phyloP scores from a whole-genome alignment of 2,329 filamentous ascomycete species.

The Penicillium sp. region DNA sequence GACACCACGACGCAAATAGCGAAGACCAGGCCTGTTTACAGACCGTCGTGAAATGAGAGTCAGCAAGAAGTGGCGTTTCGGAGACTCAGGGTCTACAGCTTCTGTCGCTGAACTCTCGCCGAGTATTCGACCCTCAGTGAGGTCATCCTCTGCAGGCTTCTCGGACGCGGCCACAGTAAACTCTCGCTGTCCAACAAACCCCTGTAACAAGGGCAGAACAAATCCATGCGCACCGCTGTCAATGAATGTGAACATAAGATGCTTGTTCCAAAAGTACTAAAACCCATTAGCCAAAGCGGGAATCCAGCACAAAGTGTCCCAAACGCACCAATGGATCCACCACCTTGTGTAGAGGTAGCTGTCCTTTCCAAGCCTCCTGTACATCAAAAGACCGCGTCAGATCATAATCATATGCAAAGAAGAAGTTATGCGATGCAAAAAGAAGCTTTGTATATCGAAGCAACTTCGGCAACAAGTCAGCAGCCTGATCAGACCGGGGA shows the following conservation, averaged over 20 bases:
- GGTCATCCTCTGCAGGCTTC: constrained; percentile 14
- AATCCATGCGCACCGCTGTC: constrained; percentile 65
- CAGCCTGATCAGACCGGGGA: constrained; percentile 37
- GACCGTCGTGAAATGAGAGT: constrained; percentile 89
- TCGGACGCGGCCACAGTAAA: constrained; percentile 61
- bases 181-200: constrained; percentile 79
- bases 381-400: constrained; percentile 62
- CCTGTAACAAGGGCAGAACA: constrained; percentile 79
- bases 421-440: constrained; percentile 82
- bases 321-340: constrained; percentile 59
- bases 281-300: not conserved
- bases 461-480: constrained; percentile 71
- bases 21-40: constrained; percentile 74
- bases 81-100: constrained; percentile 21
- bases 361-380: constrained; percentile 38
- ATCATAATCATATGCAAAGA: constrained; percentile 91
- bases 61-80: constrained; percentile 59
- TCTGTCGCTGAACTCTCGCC: constrained; percentile 42
- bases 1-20: constrained; percentile 83
- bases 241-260: constrained; percentile 68
- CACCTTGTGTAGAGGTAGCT: constrained; percentile 61
- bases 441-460: constrained; percentile 77
- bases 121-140: constrained; percentile 26
- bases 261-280: constrained; percentile 83
- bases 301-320: not conserved